Evolutionary conservation across 805 yeast genomes (phyloP), one percentile per base, ranked within the genome.

Genomic region (Candida jianshihensis): DNA sequence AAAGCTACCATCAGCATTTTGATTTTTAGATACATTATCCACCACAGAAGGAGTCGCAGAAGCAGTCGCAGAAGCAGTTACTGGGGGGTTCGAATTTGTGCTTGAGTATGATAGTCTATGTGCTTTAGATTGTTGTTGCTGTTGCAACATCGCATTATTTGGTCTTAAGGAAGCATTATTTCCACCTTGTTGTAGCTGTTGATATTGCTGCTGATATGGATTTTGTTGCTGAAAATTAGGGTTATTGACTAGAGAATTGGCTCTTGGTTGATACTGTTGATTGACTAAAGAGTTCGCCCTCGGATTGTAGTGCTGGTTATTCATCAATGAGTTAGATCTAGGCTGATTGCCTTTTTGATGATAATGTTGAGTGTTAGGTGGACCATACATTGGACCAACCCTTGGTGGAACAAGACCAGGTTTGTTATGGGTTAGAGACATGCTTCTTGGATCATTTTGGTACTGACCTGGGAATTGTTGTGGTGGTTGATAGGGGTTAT

Each of bases 221-320:
- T 43, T 48, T 9, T 29, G 22, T 10, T 34, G 38, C n/a, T 36
- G 37, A 6, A 21, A 19, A n/a, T 40, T 34, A 17, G 41, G 35
- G 13, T 26, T 30, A n/a, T 31, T 36, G 5, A 42, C 35, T 19
- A 47, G 16, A 1, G 56, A 48, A 26, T 44, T 36, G 3, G 49
- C 44, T 31, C 49, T 35, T 34, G 52, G 42, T 16, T 28, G 15
- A 18, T 17, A 29, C 5, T 32, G 40, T 36, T 15, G 24, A 51
- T 16, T 66, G 63, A n/a, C 70, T 50, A 60, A 41, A 12, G 65
- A 54, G 54, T 54, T 61, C 1, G 63, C 38, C 36, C 66, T 49
- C 33, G 59, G 54, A n/a, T 34, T 41, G 11, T 32, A 21, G 12
- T 6, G n/a, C n/a, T n/a, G n/a, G n/a, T n/a, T n/a, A n/a, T n/a